A percentile compares a stretch with the other conserved stretches of the same genome.
Evolutionary conservation across 148 eudicot species (phyloP).

Genomic region (Camellia japonica): DNA sequence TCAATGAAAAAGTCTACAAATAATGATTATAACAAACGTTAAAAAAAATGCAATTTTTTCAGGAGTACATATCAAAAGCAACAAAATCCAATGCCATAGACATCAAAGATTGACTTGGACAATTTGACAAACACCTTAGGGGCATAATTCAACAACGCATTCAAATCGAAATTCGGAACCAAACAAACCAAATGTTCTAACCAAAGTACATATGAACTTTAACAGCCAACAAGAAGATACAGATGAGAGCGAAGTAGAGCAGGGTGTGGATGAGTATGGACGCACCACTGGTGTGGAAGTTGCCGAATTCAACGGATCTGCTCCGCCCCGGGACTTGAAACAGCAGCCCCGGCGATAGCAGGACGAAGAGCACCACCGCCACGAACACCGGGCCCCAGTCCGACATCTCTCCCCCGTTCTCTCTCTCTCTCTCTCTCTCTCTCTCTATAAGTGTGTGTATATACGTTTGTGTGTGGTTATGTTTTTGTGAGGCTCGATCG

Average conservation of each 20-base stretch:
- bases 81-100: no score
- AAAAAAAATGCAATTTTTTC: no score
- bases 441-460: background rate
- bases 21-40: no score
- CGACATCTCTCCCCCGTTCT: conserved; percentile 12
- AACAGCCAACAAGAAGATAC: conserved; percentile 47
- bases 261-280: conserved; percentile 47
- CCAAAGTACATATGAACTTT: conserved; percentile 45
- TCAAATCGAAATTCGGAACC: no score
- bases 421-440: background rate
- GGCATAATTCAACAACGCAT: no score
- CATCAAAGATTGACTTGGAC: no score
- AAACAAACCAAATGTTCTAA: background rate
- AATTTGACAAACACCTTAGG: no score
- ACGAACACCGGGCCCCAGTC: conserved; percentile 40
- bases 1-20: no score
- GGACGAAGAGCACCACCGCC: conserved; percentile 44
- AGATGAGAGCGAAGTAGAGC: conserved; percentile 50
- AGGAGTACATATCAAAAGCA: no score
- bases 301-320: conserved; percentile 51
- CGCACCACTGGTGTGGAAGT: conserved; percentile 44
- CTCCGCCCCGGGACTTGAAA: conserved; percentile 51
- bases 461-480: background rate
- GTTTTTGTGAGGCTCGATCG: background rate
- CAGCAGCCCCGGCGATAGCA: conserved; percentile 53